phyloP scores from a whole-genome alignment of 1,139 yeast species.

The Yamadazyma sp. region DNA sequence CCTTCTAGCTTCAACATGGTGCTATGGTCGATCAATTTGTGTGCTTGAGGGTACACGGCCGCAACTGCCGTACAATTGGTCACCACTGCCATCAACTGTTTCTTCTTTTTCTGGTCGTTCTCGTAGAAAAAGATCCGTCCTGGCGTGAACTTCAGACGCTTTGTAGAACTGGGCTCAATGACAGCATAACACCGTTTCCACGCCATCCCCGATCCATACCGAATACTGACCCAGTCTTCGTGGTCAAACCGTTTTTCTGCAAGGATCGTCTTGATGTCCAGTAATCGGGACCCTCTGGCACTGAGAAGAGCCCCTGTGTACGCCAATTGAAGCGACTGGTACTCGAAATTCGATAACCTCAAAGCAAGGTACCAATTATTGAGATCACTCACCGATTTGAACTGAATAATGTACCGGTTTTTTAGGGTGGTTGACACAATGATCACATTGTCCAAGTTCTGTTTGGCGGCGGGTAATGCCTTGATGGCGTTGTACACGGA shows the following conservation, averaged over 20 bases:
- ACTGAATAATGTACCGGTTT: slow-evolving; percentile 81
- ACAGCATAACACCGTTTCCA: slow-evolving; percentile 95
- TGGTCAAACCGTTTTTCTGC: slow-evolving; percentile 84
- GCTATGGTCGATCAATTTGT: slow-evolving; percentile 75
- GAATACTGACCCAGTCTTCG: slow-evolving; percentile 92
- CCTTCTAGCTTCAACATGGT: slow-evolving; percentile 91
- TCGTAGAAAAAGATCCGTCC: slow-evolving; percentile 67
- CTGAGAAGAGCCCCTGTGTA: slow-evolving; percentile 92
- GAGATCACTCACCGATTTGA: slow-evolving; percentile 57
- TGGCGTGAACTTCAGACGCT: slow-evolving; percentile 46
- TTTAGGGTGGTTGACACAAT: slow-evolving; percentile 88
- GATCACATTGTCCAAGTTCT: slow-evolving; percentile 71
- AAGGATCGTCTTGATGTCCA: slow-evolving; percentile 81
- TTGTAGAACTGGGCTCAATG: slow-evolving; percentile 64
- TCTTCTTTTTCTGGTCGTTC: slow-evolving; percentile 68
- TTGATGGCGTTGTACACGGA: slow-evolving; percentile 80
- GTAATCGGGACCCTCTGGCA: slow-evolving; percentile 80
- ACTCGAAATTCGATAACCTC: slow-evolving; percentile 76
- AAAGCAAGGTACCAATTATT: slow-evolving; percentile 77
- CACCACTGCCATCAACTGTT: slow-evolving; percentile 78
- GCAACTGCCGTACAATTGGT: slow-evolving; percentile 71
- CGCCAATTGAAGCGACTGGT: slow-evolving; percentile 82
- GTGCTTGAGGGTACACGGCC: slow-evolving; percentile 90
- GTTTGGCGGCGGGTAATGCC: slow-evolving; percentile 58
- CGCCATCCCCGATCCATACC: slow-evolving; percentile 97